phyloP scores from a whole-genome alignment of 352 stramenopile species.

The Blastocystis sp. region DNA sequence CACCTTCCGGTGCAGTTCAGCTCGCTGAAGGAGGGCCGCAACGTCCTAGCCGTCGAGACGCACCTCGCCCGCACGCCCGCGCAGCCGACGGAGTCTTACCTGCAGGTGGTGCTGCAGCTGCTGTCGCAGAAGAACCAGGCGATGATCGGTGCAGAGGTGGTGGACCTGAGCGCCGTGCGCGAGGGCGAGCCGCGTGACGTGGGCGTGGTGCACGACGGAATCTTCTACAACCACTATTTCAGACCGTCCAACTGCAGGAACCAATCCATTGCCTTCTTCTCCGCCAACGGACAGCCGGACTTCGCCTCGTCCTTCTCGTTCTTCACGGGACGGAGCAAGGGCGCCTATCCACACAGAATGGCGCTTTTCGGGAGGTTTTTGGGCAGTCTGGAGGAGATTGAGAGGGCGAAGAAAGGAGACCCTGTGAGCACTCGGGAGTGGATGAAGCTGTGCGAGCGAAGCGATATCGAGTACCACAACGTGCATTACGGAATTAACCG shows the following conservation, averaged over 20 bases:
- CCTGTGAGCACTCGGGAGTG: background rate
- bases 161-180: background rate
- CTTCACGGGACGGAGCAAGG: slow-evolving; percentile 18
- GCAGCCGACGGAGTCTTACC: background rate
- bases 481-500: background rate
- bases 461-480: background rate
- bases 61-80: background rate
- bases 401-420: slow-evolving; percentile 15
- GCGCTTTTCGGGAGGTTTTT: slow-evolving; percentile 15
- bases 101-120: background rate
- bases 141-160: background rate
- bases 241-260: background rate
- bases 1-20: slow-evolving; percentile 46
- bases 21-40: slow-evolving; percentile 28
- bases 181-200: background rate
- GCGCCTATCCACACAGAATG: slow-evolving; percentile 35
- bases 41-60: slow-evolving; percentile 47
- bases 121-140: background rate
- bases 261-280: slow-evolving; percentile 9
- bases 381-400: slow-evolving; percentile 13
- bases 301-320: slow-evolving; percentile 16
- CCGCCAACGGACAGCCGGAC: slow-evolving; percentile 7
- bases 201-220: background rate
- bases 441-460: slow-evolving; percentile 30
- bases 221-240: slow-evolving; percentile 37